Conservation (phyloP, 2,329 filamentous ascomycete genomes). For the Pezicula carpinea region DNA sequence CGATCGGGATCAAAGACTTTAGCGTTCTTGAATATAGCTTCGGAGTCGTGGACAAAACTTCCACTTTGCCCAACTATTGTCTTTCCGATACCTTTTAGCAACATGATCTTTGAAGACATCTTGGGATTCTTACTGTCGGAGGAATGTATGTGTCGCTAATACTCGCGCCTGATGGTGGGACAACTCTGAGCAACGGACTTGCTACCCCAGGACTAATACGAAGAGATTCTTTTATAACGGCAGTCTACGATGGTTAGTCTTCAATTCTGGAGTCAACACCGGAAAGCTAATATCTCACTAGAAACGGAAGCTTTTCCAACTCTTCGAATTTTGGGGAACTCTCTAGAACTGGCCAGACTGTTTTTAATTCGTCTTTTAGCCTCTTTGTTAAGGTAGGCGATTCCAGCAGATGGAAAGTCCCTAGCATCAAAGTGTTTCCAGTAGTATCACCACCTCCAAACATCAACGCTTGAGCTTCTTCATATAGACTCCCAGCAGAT, state of each 20-base stretch:
- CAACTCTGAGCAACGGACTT: background rate
- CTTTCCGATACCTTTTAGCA: constrained; percentile 16
- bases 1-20: constrained; percentile 4
- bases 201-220: no score
- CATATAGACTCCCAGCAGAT: constrained; percentile 28
- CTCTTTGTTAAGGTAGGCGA: constrained; percentile 27
- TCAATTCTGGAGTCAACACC: background rate
- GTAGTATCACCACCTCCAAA: constrained; percentile 42
- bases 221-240: no score
- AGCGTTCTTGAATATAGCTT: constrained; percentile 5
- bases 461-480: constrained; percentile 40
- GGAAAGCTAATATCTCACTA: constrained; percentile 3
- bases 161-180: constrained; percentile 2
- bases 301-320: constrained; percentile 31
- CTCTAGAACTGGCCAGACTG: constrained; percentile 31
- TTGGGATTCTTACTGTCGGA: background rate
- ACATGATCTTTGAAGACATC: background rate
- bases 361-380: constrained; percentile 33
- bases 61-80: constrained; percentile 4
- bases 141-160: constrained; percentile 3
- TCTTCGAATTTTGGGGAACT: constrained; percentile 27
- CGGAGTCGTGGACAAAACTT: constrained; percentile 26
- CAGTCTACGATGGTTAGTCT: constrained; percentile 26
- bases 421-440: constrained; percentile 36
- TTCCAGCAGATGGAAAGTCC: constrained; percentile 35